A percentile compares a stretch with the other conserved stretches of the same genome.
Evolutionary conservation across 2,329 filamentous ascomycete species (phyloP).

Genomic region (Bretziella fagacearum): DNA sequence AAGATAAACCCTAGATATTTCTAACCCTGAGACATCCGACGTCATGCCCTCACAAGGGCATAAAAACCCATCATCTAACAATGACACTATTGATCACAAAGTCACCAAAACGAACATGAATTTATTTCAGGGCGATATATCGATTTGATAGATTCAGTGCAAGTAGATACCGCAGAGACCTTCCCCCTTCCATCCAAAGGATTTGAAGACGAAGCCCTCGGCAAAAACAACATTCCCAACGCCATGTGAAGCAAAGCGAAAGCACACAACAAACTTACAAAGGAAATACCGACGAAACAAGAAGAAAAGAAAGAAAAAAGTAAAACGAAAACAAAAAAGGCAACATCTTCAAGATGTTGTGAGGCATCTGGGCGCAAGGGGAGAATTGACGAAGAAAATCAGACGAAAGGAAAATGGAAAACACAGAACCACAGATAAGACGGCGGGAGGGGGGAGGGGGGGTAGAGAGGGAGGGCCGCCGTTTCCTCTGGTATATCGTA

Average conservation of each 20-base stretch:
- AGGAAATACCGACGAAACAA: conserved; percentile 1
- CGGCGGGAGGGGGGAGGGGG: background rate
- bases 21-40: too few relatives aligned
- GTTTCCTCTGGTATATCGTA: conserved; percentile 11
- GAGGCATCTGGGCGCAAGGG: background rate
- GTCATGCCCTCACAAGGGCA: too few relatives aligned
- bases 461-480: background rate
- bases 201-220: background rate
- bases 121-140: background rate
- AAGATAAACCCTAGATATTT: too few relatives aligned
- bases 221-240: background rate
- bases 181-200: too few relatives aligned
- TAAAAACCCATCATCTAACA: too few relatives aligned
- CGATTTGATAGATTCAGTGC: background rate
- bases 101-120: background rate
- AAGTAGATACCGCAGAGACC: background rate
- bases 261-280: background rate
- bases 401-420: conserved; percentile 3
- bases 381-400: background rate
- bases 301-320: background rate
- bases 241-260: background rate
- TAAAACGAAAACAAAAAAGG: background rate
- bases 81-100: background rate
- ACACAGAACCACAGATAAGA: background rate
- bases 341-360: background rate